Evolutionary conservation across 108 stramenopile genomes (phyloP).

Genomic region (Bacterosira constricta): DNA sequence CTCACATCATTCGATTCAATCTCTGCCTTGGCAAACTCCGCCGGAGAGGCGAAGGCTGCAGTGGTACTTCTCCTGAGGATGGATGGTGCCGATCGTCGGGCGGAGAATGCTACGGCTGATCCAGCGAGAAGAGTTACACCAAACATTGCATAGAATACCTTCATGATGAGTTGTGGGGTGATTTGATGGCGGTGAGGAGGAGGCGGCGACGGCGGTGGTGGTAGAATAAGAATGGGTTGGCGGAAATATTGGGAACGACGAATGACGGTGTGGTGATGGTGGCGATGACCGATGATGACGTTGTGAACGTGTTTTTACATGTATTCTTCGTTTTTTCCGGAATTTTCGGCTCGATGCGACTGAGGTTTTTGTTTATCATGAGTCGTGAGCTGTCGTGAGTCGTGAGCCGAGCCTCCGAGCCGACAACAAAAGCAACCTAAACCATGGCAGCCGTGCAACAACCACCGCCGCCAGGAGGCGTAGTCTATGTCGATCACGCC

Average conservation of each 20-base stretch:
- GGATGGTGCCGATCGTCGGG: background rate
- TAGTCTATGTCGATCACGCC: constrained; percentile 83
- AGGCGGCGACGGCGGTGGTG: constrained; percentile 4
- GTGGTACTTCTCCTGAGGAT: constrained; percentile 12
- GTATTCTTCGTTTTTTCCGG: too few relatives aligned
- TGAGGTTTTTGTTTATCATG: too few relatives aligned
- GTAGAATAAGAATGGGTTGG: too few relatives aligned
- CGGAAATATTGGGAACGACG: background rate
- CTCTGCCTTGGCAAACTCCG: constrained; percentile 71
- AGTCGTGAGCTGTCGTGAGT: too few relatives aligned
- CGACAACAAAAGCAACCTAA: background rate
- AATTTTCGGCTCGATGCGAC: too few relatives aligned
- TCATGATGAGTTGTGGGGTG: background rate
- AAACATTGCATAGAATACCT: background rate
- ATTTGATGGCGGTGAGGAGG: background rate
- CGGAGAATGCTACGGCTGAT: constrained; percentile 17
- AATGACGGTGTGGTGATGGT: background rate
- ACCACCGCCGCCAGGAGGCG: constrained; percentile 19
- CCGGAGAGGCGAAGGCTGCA: constrained; percentile 20
- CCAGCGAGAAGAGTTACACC: constrained; percentile 5
- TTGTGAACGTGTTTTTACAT: background rate
- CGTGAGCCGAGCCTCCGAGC: background rate
- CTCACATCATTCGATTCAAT: constrained; percentile 73
- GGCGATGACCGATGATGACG: background rate
- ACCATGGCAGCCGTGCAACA: constrained; percentile 5